phyloP scores from a whole-genome alignment of 768 basidiomycete genomes.

The Nidularia sp. region DNA sequence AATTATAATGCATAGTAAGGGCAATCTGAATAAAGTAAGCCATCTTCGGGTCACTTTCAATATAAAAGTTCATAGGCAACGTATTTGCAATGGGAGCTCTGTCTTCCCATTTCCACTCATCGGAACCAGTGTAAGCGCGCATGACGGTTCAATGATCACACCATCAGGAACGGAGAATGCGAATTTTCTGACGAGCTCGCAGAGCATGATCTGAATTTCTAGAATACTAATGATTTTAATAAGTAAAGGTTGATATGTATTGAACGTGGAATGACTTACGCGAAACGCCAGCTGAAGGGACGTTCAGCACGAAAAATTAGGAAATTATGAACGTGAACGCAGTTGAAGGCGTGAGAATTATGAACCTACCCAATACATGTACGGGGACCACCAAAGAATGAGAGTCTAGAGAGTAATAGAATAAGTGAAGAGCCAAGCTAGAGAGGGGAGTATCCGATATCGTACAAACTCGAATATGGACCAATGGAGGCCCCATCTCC shows the following conservation, averaged over 20 bases:
- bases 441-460: neutral
- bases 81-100: too few relatives aligned
- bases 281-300: neutral
- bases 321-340: neutral
- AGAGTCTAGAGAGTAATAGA: neutral
- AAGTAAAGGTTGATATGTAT: neutral
- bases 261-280: neutral
- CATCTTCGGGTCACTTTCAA: too few relatives aligned
- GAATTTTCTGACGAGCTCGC: neutral
- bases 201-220: neutral
- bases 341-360: neutral
- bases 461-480: neutral
- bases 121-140: neutral
- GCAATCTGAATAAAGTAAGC: too few relatives aligned
- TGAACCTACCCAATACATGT: neutral
- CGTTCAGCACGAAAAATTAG: neutral
- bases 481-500: neutral
- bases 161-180: neutral
- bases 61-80: too few relatives aligned
- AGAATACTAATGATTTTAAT: neutral
- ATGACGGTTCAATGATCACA: neutral
- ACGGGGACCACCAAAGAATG: neutral
- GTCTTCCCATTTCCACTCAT: neutral
- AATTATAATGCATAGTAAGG: too few relatives aligned
- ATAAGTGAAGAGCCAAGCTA: neutral